Conservation (phyloP, 345 rosid species). For the Erucastrum elatum region DNA sequence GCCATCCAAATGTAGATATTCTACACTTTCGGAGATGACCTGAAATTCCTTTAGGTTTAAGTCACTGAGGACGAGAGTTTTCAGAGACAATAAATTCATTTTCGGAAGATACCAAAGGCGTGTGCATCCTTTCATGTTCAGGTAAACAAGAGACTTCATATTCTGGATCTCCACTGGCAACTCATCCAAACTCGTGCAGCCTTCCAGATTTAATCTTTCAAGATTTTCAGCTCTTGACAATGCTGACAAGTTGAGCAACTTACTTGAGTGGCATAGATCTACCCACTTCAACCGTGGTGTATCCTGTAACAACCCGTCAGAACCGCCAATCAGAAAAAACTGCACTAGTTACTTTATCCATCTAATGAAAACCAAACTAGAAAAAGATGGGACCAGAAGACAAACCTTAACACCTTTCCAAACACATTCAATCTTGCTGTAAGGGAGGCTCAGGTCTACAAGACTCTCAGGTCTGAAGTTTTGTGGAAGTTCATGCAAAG, state of each 20-base stretch:
- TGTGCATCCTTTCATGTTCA: not conserved
- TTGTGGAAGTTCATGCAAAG: not conserved
- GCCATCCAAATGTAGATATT: conserved; percentile 5
- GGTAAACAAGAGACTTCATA: not conserved
- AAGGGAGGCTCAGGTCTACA: no score
- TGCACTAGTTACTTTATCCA: no score
- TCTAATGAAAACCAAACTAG: no score
- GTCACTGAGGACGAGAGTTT: conserved; percentile 11
- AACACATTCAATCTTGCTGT: not conserved
- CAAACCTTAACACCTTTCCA: not conserved
- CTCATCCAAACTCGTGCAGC: not conserved
- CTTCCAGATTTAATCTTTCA: not conserved
- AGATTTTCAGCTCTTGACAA: not conserved
- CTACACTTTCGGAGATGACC: not conserved
- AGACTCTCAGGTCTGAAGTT: no score
- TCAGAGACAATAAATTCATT: not conserved
- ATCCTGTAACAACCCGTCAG: not conserved
- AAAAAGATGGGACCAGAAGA: no score
- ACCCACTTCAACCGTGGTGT: not conserved
- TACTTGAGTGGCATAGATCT: not conserved
- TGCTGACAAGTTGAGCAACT: not conserved
- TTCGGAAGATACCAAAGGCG: not conserved
- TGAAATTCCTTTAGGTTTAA: not conserved
- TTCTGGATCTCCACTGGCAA: not conserved
- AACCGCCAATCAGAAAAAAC: no score